Evolutionary conservation across 1,284 basidiomycete genomes (phyloP).

Genomic region (Naganishia cerealis): DNA sequence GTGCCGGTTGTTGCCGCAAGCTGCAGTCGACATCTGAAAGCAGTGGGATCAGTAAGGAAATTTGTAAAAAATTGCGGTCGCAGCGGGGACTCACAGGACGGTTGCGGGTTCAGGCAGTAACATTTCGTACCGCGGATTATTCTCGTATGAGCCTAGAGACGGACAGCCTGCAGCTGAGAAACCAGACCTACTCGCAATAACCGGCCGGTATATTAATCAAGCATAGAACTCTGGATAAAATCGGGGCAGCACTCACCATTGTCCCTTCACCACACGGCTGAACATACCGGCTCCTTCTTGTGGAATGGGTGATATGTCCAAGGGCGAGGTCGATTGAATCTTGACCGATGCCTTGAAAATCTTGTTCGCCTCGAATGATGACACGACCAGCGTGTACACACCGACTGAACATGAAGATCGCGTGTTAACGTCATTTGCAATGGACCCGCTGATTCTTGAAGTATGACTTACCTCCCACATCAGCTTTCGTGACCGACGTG

Average conservation of each 20-base stretch:
- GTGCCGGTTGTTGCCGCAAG: slow-evolving; percentile 32
- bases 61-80: too few relatives aligned
- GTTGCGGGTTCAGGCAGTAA: slow-evolving; percentile 60
- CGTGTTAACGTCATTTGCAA: not conserved
- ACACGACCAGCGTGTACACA: slow-evolving; percentile 76
- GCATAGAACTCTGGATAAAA: slow-evolving; percentile 3
- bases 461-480: slow-evolving; percentile 61
- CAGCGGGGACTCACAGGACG: slow-evolving; percentile 60
- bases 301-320: slow-evolving; percentile 53
- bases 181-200: slow-evolving; percentile 56
- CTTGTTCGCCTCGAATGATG: slow-evolving; percentile 73
- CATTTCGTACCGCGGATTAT: slow-evolving; percentile 71
- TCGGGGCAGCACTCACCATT: slow-evolving; percentile 61
- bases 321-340: slow-evolving; percentile 63
- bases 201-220: not conserved
- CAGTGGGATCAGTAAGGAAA: slow-evolving; percentile 7
- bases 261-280: slow-evolving; percentile 63
- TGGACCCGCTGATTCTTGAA: not conserved
- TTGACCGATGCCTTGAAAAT: slow-evolving; percentile 66
- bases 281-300: slow-evolving; percentile 92
- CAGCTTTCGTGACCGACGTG: slow-evolving; percentile 60
- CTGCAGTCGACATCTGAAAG: slow-evolving; percentile 31
- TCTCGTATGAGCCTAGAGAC: slow-evolving; percentile 62
- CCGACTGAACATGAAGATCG: slow-evolving; percentile 60
- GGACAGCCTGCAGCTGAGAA: slow-evolving; percentile 66